These are phyloP conservation scores for Ceratobasidium sp. DNA, from an alignment of 1,284 basidiomycete genomes.

Conservation along the genomic window DNA sequence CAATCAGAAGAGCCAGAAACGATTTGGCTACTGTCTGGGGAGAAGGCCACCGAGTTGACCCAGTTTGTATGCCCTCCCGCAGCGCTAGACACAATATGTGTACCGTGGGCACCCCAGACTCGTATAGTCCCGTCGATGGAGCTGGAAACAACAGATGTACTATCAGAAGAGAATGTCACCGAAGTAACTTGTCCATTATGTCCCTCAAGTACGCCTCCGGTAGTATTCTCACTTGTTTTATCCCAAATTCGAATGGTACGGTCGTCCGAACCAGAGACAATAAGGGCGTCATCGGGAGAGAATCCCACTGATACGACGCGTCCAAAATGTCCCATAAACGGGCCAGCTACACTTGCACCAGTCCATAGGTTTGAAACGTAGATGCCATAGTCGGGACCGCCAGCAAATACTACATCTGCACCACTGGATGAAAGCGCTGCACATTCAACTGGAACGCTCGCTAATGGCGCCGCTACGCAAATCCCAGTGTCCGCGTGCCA, in stretches of 20 bases:
- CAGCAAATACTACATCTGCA: too few relatives aligned
- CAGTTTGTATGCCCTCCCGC: neutral
- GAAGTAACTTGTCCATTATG: slow-evolving; percentile 33
- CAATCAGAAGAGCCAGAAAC: neutral
- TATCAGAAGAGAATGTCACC: slow-evolving; percentile 38
- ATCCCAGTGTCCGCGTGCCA: neutral
- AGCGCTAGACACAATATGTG: neutral
- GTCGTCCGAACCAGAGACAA: slow-evolving; percentile 19
- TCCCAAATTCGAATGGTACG: slow-evolving; percentile 41
- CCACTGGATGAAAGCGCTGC: too few relatives aligned
- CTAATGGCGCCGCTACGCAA: neutral
- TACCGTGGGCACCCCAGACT: slow-evolving; percentile 31
- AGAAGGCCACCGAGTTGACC: neutral
- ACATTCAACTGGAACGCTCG: too few relatives aligned
- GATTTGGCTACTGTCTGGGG: neutral
- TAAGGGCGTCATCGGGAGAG: slow-evolving; percentile 35
- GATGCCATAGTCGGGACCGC: too few relatives aligned
- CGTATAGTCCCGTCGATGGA: slow-evolving; percentile 38
- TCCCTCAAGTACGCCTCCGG: neutral
- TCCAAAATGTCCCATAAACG: slow-evolving; percentile 3
- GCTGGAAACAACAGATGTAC: slow-evolving; percentile 15
- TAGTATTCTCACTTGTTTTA: neutral
- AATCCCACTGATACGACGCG: slow-evolving; percentile 4
- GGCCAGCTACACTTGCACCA: too few relatives aligned
- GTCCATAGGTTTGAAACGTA: too few relatives aligned